Evolutionary conservation across 1,284 basidiomycete species (phyloP).

Genomic region (Trametes polyzona): DNA sequence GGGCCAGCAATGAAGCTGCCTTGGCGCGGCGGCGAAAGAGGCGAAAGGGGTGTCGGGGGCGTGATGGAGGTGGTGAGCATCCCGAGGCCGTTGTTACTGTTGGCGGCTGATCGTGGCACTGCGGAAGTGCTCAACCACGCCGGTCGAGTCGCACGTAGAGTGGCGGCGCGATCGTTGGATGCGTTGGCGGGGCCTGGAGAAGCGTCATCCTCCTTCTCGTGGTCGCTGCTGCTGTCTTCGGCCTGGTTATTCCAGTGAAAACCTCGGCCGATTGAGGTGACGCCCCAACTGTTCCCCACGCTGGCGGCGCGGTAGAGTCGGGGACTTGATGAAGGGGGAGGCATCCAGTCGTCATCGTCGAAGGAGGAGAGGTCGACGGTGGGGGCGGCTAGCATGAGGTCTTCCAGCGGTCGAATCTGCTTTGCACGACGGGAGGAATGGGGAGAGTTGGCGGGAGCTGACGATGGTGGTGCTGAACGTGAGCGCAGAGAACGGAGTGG

Average conservation of each 20-base stretch:
- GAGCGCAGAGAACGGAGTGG: conserved; percentile 33
- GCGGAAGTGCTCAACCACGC: conserved; percentile 31
- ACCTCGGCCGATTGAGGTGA: conserved; percentile 81
- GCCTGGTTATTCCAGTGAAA: conserved; percentile 68
- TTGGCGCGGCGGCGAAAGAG: conserved; percentile 22
- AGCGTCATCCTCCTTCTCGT: conserved; percentile 14
- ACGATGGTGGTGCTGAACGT: conserved; percentile 37
- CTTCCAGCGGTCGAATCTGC: conserved; percentile 24
- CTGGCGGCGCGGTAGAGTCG: conserved; percentile 65
- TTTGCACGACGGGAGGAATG: conserved; percentile 17
- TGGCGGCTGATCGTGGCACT: conserved; percentile 24
- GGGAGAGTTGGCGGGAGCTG: conserved; percentile 27
- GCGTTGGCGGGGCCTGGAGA: neutral
- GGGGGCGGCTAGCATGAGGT: conserved; percentile 60
- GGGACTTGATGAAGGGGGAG: conserved; percentile 39
- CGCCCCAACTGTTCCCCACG: conserved; percentile 76
- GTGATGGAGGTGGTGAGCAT: conserved; percentile 22
- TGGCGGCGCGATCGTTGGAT: conserved; percentile 15
- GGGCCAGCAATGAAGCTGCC: conserved; percentile 34
- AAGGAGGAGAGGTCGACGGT: conserved; percentile 61
- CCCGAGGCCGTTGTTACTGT: conserved; percentile 18
- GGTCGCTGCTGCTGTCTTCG: conserved; percentile 28
- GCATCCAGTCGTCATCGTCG: conserved; percentile 59
- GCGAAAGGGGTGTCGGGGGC: conserved; percentile 21
- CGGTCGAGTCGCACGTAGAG: conserved; percentile 23